A percentile compares a stretch with the other conserved stretches of the same genome.
phyloP scores from a whole-genome alignment of 805 yeast genomes.

The Ogataea dorogensis region DNA sequence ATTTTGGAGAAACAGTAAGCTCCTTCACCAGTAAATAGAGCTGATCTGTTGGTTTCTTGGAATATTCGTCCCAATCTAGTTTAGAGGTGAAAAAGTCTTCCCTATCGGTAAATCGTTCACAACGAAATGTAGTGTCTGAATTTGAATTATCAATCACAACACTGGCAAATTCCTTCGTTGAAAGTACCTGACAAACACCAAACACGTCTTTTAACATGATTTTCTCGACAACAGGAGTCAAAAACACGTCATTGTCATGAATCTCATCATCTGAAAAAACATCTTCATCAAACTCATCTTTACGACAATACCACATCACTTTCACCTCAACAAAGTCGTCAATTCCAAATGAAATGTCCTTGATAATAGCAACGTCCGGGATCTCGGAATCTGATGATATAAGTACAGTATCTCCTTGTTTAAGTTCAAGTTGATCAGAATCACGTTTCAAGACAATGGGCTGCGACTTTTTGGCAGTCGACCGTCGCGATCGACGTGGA shows the following conservation, averaged over 20 bases:
- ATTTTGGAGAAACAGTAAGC: constrained; percentile 31
- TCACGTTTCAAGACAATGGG: constrained; percentile 38
- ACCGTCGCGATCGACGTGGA: constrained; percentile 22
- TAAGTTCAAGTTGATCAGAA: constrained; percentile 46
- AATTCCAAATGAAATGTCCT: constrained; percentile 51
- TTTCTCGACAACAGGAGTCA: constrained; percentile 50
- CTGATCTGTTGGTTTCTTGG: constrained; percentile 27
- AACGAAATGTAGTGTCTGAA: constrained; percentile 35
- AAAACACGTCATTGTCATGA: constrained; percentile 46
- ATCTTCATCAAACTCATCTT: constrained; percentile 37
- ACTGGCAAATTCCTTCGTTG: constrained; percentile 35
- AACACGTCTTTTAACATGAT: constrained; percentile 44
- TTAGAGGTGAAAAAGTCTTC: constrained; percentile 34
- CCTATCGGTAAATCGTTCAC: constrained; percentile 43
- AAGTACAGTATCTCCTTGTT: constrained; percentile 53
- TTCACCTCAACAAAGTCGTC: constrained; percentile 46
- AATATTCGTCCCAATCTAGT: constrained; percentile 41
- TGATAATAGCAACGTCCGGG: constrained; percentile 47
- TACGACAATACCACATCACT: constrained; percentile 47
- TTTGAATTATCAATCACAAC: constrained; percentile 38
- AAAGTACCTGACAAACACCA: constrained; percentile 44
- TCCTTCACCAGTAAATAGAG: constrained; percentile 34
- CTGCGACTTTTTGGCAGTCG: neutral
- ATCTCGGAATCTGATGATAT: constrained; percentile 33
- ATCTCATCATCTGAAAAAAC: constrained; percentile 30